phyloP scores from a whole-genome alignment of 176 grass and related monocot species.

The Luzula sylvatica region DNA sequence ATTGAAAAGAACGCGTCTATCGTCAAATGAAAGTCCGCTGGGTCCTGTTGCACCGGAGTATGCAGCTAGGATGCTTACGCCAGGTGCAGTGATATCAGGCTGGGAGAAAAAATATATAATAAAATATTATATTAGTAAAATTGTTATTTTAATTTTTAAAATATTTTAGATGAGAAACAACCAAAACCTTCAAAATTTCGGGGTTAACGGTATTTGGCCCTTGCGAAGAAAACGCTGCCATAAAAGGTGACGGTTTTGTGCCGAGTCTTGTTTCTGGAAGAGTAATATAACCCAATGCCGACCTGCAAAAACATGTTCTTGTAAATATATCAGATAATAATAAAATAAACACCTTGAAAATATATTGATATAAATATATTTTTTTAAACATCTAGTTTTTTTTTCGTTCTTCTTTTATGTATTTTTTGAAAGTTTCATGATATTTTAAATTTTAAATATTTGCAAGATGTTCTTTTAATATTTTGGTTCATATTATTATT shows the following conservation, averaged over 20 bases:
- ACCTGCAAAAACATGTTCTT: constrained; percentile 14
- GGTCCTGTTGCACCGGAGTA: constrained; percentile 42
- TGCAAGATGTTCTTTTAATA: too few species aligned
- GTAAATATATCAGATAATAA: too few species aligned
- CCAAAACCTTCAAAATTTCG: constrained; percentile 78
- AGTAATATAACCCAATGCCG: constrained; percentile 39
- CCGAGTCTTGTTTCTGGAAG: constrained; percentile 37
- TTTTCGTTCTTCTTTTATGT: too few species aligned
- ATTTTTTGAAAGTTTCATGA: too few species aligned
- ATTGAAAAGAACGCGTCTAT: constrained; percentile 74
- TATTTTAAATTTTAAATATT: too few species aligned
- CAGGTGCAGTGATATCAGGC: constrained; percentile 95
- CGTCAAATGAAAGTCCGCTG: constrained; percentile 56
- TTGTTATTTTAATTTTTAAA: background rate
- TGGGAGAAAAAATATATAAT: background rate
- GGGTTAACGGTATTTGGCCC: constrained; percentile 61
- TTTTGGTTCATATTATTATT: too few species aligned
- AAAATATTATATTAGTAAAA: background rate
- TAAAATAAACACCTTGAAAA: too few species aligned
- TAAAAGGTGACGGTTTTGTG: constrained; percentile 70
- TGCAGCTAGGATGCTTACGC: constrained; percentile 72
- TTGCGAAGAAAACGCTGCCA: constrained; percentile 88
- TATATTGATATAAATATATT: too few species aligned
- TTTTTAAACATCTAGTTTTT: too few species aligned
- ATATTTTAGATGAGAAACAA: background rate